Evolutionary conservation across 1,284 basidiomycete species (phyloP), one percentile per base, ranked within the genome.

Genomic region (Tausonia pullulans): DNA sequence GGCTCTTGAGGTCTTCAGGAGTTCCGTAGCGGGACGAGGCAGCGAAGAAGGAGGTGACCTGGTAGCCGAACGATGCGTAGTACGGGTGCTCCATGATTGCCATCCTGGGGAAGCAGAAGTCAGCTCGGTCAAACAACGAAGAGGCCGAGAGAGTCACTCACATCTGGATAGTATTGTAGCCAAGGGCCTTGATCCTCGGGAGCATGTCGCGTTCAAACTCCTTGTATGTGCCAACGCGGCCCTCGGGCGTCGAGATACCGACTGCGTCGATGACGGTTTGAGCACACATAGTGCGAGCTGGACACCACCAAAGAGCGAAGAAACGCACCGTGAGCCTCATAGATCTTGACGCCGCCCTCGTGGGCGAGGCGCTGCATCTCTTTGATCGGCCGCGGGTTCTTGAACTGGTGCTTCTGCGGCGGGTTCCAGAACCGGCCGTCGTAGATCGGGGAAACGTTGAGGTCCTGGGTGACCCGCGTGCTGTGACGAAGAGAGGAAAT

Each of bases 351-450:
- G 46, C 86, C 84, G 43, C 80, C 79, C 3, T 72, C 64, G 1
- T 54, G 45, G 46, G 61, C 61, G 7, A 71, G 63, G 41, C 70
- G 68, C 9, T 68, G 72, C 2, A 74, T 73, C 63, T 75, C 73
- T 1, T 71, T 71, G 1, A 83, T 79, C 7, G 89, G 90, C 8
- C 82, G 81, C 52, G 81, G 69, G 73, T 96, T 81, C 77, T 92
- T 96, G 80, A 96, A 94, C 44, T 79, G 78, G 79, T 98, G 96
- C 58, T 74, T 80, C 53, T 79, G 70, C 40, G 91, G 84, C 1
- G 95, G 95, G 74, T 98, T 97, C 95, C 95, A 98, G 78, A 98
- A 97, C n/a, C 91, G 84, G 40, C 90, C 90, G 67, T 98, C 95
- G 77, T 96, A 98, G 3, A 91, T 83, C 5, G 92, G 89, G 10